Conservation (phyloP, 1,284 basidiomycete genomes). For the Cutaneotrichosporon daszewskae region DNA sequence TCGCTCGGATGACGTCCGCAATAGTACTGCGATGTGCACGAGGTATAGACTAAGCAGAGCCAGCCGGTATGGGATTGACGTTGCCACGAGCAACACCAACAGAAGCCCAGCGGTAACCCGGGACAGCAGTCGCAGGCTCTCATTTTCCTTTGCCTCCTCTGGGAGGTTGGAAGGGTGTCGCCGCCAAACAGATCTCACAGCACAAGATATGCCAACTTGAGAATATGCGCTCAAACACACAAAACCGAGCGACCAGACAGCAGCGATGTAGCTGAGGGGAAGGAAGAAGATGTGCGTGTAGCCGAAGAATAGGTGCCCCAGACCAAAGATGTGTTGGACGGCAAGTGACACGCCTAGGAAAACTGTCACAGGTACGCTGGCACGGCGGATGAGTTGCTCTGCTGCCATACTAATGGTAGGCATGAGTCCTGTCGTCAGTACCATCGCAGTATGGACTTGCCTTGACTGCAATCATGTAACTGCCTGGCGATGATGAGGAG, state of each 20-base stretch:
- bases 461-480: constrained; percentile 1
- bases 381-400: no score
- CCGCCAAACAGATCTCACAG: no score
- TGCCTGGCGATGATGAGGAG: constrained; percentile 54
- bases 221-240: no score
- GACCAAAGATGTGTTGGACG: not conserved
- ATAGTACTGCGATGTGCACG: no score
- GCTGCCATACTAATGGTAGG: not conserved
- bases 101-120: no score
- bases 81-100: no score
- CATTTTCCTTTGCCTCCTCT: no score
- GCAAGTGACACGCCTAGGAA: not conserved
- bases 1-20: no score
- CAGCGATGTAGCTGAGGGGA: constrained; percentile 46
- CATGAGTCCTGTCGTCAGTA: not conserved
- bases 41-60: no score
- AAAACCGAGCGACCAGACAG: constrained; percentile 48
- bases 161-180: not conserved
- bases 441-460: not conserved
- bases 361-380: not conserved
- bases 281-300: constrained; percentile 4
- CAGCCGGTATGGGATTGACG: no score
- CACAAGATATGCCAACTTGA: no score
- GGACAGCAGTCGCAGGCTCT: no score
- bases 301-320: constrained; percentile 4